Base-by-base conservation (phyloP, 345 rosid genomes). In the Populus alba region DNA sequence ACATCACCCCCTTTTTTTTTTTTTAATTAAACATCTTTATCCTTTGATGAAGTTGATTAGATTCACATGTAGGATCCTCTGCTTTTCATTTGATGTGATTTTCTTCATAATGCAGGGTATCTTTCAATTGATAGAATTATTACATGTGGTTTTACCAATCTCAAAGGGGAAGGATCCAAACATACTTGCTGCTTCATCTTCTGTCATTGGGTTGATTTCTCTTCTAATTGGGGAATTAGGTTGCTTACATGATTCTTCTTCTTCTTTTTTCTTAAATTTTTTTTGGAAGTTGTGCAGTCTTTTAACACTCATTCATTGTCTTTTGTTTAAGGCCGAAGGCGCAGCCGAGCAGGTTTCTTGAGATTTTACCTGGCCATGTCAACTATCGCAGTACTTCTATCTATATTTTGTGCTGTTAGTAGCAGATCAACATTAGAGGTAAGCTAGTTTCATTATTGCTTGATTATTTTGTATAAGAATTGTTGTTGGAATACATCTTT, bases 211-310 rank as follows among this genome's bases (percentile, higher is more conserved):
- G 1, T 80, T 87, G 8, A 23, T 87, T 37, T 86, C 87, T 74
- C 79, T 92, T 68, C 57, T 90, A 8, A 66, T 86, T 27, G 97
- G 91, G 81, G 94, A 90, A 71, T 77, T 90, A 47, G 96, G 97
- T 93, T 41, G 62, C 18, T 65, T 22, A 16, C 76, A 59, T 29
- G 38, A 38, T 74, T 82, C 45, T 45, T 66, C 13, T 41, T 71
- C 27, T 61, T 35, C 51, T 67, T 63, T 65, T 69, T 12, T 33
- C 35, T 33, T 33, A 33, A 33, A 53, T n/a, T n/a, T n/a, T n/a
- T n/a, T 25, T 66, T 35, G 66, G 15, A 39, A 43, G 61, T 22
- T 31, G 70, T 55, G 47, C n/a, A 27, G 27, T 82, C 33, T 55
- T 13, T 43, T 72, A 62, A 71, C 63, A 29, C 41, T 78, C 22